phyloP scores from a whole-genome alignment of 768 basidiomycete species.

The Rhizopogon vinicolor region DNA sequence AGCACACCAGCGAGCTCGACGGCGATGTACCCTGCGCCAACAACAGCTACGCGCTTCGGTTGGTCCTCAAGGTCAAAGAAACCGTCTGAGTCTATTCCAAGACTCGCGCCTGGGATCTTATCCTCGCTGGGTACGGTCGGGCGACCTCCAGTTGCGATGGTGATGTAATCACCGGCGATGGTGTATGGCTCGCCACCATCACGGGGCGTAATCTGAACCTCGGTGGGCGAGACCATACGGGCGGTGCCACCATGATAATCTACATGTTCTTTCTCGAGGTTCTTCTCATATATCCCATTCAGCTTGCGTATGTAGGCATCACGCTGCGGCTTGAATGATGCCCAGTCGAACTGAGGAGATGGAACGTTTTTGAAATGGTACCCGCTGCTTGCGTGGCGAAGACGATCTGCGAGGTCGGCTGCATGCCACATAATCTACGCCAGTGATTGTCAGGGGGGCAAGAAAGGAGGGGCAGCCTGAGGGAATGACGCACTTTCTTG shows the following conservation, averaged over 20 bases:
- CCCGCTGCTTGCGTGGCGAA: conserved; percentile 67
- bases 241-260: conserved; percentile 83
- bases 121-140: conserved; percentile 78
- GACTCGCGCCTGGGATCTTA: conserved; percentile 81
- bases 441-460: background rate
- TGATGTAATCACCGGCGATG: conserved; percentile 72
- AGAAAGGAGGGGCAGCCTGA: background rate
- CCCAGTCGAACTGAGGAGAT: conserved; percentile 79
- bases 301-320: conserved; percentile 91
- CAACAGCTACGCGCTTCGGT: conserved; percentile 89
- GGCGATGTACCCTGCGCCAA: conserved; percentile 97
- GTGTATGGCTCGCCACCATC: conserved; percentile 65
- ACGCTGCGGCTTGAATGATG: conserved; percentile 84
- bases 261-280: conserved; percentile 83
- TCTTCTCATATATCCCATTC: conserved; percentile 89
- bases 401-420: conserved; percentile 82
- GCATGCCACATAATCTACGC: conserved; percentile 96
- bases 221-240: conserved; percentile 60
- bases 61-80: conserved; percentile 92
- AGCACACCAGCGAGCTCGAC: conserved; percentile 96
- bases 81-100: conserved; percentile 91
- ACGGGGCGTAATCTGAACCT: conserved; percentile 66
- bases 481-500: conserved; percentile 65
- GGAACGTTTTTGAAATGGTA: conserved; percentile 66
- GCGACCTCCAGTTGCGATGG: conserved; percentile 81